Evolutionary conservation across 1,284 basidiomycete species (phyloP).

Genomic region (Peniophora sp.): DNA sequence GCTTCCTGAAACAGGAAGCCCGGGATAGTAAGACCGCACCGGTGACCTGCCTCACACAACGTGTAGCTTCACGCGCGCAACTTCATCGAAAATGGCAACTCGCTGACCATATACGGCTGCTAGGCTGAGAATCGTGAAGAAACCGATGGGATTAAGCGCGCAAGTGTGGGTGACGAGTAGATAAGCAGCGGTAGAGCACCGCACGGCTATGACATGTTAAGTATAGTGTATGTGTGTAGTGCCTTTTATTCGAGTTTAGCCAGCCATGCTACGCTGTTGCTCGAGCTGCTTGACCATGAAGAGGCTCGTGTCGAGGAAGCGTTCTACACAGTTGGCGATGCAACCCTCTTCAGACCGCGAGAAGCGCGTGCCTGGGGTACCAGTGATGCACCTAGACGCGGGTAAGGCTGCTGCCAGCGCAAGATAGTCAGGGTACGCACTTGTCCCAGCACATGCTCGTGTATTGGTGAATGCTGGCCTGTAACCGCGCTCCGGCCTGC

Average conservation of each 20-base stretch:
- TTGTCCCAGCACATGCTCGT: conserved; percentile 88
- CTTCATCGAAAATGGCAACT: too few relatives aligned
- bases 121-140: not conserved
- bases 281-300: conserved; percentile 83
- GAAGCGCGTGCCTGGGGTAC: conserved; percentile 79
- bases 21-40: too few relatives aligned
- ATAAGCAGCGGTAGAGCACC: conserved; percentile 1
- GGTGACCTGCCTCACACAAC: too few relatives aligned
- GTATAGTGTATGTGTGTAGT: conserved; percentile 13
- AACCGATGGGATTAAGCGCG: not conserved
- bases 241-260: conserved; percentile 18
- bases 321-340: conserved; percentile 86
- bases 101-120: too few relatives aligned
- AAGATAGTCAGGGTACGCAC: conserved; percentile 36
- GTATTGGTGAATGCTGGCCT: conserved; percentile 62
- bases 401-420: not conserved
- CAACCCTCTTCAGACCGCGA: conserved; percentile 80
- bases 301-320: conserved; percentile 90
- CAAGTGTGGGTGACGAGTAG: not conserved
- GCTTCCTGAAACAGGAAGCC: too few relatives aligned
- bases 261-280: conserved; percentile 29
- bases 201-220: too few relatives aligned
- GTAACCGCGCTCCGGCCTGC: conserved; percentile 78
- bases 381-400: conserved; percentile 69
- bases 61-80: too few relatives aligned